These are phyloP conservation scores for Pichia nakasei DNA, from an alignment of 805 yeast genomes.

Conservation along the genomic window DNA sequence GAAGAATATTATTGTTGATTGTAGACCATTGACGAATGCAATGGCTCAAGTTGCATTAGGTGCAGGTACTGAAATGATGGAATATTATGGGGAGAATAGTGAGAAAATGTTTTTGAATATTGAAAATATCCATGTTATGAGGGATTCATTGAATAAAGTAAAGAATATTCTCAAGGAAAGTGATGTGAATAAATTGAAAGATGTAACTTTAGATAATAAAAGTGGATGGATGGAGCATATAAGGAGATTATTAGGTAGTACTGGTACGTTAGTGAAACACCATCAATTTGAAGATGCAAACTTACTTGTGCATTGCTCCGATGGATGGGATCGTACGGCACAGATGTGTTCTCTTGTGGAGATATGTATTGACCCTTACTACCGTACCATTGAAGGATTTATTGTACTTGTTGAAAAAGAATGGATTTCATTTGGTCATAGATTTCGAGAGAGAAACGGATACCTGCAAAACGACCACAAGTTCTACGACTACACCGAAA, in stretches of 20 bases:
- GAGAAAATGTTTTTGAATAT: constrained; percentile 72
- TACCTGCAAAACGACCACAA: constrained; percentile 51
- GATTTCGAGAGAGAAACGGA: constrained; percentile 77
- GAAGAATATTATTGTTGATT: constrained; percentile 70
- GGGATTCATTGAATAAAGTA: constrained; percentile 67
- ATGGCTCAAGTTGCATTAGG: constrained; percentile 95
- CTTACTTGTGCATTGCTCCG: constrained; percentile 86
- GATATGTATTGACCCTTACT: constrained; percentile 83
- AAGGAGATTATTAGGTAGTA: constrained; percentile 59
- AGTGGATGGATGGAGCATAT: constrained; percentile 77
- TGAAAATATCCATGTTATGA: constrained; percentile 92
- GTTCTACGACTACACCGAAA: constrained; percentile 35
- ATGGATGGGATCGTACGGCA: constrained; percentile 97
- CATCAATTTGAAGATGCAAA: constrained; percentile 77
- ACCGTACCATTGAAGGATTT: constrained; percentile 81
- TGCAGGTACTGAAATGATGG: constrained; percentile 95
- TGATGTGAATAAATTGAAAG: constrained; percentile 35
- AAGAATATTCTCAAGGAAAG: constrained; percentile 56
- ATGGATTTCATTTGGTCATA: constrained; percentile 92
- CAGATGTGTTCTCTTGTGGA: constrained; percentile 80
- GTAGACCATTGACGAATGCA: constrained; percentile 89
- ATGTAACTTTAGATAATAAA: constrained; percentile 40
- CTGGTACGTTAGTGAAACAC: constrained; percentile 73
- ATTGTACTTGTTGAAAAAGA: constrained; percentile 83
- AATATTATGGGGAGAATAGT: constrained; percentile 54